Percentiles rank a stretch among this genome's conserved stretches.
Conservation (phyloP, 495 filamentous ascomycete species). For the Cladorrhinum samala region DNA sequence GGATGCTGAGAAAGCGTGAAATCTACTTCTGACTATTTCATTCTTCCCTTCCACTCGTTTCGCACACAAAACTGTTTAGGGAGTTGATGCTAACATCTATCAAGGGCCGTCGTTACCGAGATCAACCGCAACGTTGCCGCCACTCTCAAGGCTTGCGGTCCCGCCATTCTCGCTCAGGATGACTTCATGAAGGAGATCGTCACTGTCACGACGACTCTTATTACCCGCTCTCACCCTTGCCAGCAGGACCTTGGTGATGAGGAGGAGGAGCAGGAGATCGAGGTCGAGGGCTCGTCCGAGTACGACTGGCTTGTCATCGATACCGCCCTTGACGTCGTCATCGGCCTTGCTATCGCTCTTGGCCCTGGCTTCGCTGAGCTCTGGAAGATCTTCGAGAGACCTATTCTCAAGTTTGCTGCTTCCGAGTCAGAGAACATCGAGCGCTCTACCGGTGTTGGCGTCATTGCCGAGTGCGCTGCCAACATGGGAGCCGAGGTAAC, state of each 20-base stretch:
- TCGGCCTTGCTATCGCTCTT: slow-evolving; percentile 73
- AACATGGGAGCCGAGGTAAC: slow-evolving; percentile 76
- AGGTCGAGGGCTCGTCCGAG: slow-evolving; percentile 73
- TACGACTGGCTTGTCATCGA: slow-evolving; percentile 97
- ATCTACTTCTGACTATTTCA: slow-evolving; percentile 30
- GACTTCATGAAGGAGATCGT: slow-evolving; percentile 53
- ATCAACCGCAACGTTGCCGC: slow-evolving; percentile 94
- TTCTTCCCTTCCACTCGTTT: slow-evolving; percentile 10
- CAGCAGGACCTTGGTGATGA: slow-evolving; percentile 83
- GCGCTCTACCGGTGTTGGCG: slow-evolving; percentile 81
- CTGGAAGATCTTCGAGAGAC: slow-evolving; percentile 91
- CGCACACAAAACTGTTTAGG: too few species aligned
- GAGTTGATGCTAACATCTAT: slow-evolving; percentile 35
- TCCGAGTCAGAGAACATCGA: slow-evolving; percentile 72
- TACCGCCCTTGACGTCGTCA: slow-evolving; percentile 83
- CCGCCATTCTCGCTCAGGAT: slow-evolving; percentile 70
- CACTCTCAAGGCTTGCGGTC: slow-evolving; percentile 86
- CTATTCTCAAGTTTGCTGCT: slow-evolving; percentile 77
- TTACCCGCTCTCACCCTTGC: slow-evolving; percentile 85
- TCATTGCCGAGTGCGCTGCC: slow-evolving; percentile 85
- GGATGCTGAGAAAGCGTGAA: slow-evolving; percentile 83
- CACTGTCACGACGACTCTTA: slow-evolving; percentile 64
- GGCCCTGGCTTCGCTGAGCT: slow-evolving; percentile 75
- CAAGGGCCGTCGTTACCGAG: slow-evolving; percentile 78
- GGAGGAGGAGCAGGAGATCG: slow-evolving; percentile 58